These are phyloP conservation scores for Vigna radiata DNA, from an alignment of 306 rosid species.

Conservation along the genomic window DNA sequence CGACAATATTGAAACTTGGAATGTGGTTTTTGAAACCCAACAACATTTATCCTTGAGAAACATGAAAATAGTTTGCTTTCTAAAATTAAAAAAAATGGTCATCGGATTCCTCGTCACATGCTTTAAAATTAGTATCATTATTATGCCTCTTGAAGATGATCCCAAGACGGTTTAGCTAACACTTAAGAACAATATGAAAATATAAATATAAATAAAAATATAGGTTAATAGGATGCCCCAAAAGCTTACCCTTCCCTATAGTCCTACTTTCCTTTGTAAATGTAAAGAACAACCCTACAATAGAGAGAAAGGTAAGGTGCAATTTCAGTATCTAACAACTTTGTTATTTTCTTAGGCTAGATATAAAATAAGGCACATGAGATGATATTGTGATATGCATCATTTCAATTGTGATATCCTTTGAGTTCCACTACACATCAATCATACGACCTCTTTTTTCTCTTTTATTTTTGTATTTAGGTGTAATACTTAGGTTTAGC, in stretches of 20 bases:
- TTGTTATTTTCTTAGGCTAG: slow-evolving; percentile 36
- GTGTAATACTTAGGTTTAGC: slow-evolving; percentile 21
- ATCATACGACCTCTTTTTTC: background rate
- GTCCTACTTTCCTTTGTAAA: slow-evolving; percentile 30
- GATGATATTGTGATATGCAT: slow-evolving; percentile 8
- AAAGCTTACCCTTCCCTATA: slow-evolving; percentile 38
- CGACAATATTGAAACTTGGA: slow-evolving; percentile 53
- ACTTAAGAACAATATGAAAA: background rate
- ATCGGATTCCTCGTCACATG: slow-evolving; percentile 67
- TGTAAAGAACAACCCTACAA: slow-evolving; percentile 11
- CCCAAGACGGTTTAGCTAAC: slow-evolving; percentile 54
- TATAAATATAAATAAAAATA: background rate
- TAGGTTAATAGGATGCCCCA: slow-evolving; percentile 8
- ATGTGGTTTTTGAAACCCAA: slow-evolving; percentile 42
- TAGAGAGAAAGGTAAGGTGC: slow-evolving; percentile 20
- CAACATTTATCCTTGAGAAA: slow-evolving; percentile 36
- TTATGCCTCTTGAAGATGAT: slow-evolving; percentile 47
- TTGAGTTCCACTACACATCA: slow-evolving; percentile 45
- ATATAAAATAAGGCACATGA: slow-evolving; percentile 37
- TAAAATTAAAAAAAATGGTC: slow-evolving; percentile 31
- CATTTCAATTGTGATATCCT: slow-evolving; percentile 16
- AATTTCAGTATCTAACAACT: slow-evolving; percentile 7
- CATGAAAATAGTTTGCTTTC: slow-evolving; percentile 43
- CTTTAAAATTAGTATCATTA: slow-evolving; percentile 34
- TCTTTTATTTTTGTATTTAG: background rate